Conservation (phyloP, 306 rosid genomes). For the Rosa multiflora region DNA sequence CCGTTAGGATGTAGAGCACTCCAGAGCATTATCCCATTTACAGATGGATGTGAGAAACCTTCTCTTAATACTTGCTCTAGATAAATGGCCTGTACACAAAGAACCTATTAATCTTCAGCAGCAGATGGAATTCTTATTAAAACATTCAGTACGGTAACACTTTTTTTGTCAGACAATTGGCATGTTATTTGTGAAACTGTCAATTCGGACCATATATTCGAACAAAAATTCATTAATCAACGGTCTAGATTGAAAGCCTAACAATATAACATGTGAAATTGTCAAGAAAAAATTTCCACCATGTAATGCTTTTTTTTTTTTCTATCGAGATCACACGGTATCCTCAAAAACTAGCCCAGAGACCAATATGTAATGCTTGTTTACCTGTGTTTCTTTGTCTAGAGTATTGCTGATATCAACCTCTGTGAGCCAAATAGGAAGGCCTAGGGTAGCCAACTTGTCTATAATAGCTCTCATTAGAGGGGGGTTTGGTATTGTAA, state of each 20-base stretch:
- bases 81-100: constrained; percentile 49
- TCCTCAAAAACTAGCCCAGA: no score
- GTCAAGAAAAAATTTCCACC: not conserved
- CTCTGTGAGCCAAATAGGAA: constrained; percentile 93
- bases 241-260: not conserved
- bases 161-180: not conserved
- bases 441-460: constrained; percentile 75
- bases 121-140: not conserved
- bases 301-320: no score
- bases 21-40: constrained; percentile 92
- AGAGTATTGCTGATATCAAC: constrained; percentile 72
- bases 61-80: constrained; percentile 79
- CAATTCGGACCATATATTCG: not conserved
- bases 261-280: not conserved
- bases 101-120: not conserved
- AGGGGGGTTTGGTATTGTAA: constrained; percentile 65
- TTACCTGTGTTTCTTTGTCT: constrained; percentile 63
- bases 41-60: constrained; percentile 81
- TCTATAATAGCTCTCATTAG: constrained; percentile 77
- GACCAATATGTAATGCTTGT: not conserved
- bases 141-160: not conserved
- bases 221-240: not conserved
- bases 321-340: no score
- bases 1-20: constrained; percentile 74
- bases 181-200: not conserved